Evolutionary conservation across 2,329 filamentous ascomycete species (phyloP), one percentile per base, ranked within the genome.

Genomic region (Cryphonectria japonica): DNA sequence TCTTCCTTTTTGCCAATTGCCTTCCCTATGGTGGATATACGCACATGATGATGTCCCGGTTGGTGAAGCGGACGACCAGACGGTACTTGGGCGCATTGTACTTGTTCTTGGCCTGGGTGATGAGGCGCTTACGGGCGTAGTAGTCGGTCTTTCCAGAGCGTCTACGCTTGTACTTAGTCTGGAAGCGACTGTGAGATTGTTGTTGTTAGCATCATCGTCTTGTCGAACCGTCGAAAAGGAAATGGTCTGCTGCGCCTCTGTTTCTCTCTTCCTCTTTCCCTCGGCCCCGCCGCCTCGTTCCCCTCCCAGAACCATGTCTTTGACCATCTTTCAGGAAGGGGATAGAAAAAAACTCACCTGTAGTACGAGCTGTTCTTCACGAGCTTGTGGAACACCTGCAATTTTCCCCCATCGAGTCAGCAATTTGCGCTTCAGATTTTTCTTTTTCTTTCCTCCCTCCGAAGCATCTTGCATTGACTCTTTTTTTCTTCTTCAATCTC

Each of bases 101-200:
- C 93, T 99, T 99, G 94, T 99, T 99, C 94, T 98, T 99, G 88
- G 96, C 96, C 91, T 99, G 96, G 88, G 94, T 95, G 89, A 98
- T 96, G 85, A 99, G 90, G 83, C 96, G 93, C 93, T 98, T 98
- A 85, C 96, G 95, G 83, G 96, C 96, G 86, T 98, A 98, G 94
- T 99, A 99, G 85, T 99, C 96, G 88, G 96, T 99, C 93, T 99
- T 99, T 84, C 96, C 96, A 82, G 92, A 83, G 78, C 93, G 91
- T 86, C 96, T 92, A 84, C 96, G 95, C 90, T 94, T 96, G 93
- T 98, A 99, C 92, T 99, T 99, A 84, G 96, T 98, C 90, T 99
- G 96, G 91, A 93, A 99, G 86, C 96, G 94, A 85, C 95, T 97
- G 83, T 46, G 41, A 43, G 32, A 5, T 69, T 60, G 69, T 61